A percentile compares a stretch with the other conserved stretches of the same genome.
Evolutionary conservation across 148 eudicot genomes (phyloP).

Genomic region (Cornus controversa): DNA sequence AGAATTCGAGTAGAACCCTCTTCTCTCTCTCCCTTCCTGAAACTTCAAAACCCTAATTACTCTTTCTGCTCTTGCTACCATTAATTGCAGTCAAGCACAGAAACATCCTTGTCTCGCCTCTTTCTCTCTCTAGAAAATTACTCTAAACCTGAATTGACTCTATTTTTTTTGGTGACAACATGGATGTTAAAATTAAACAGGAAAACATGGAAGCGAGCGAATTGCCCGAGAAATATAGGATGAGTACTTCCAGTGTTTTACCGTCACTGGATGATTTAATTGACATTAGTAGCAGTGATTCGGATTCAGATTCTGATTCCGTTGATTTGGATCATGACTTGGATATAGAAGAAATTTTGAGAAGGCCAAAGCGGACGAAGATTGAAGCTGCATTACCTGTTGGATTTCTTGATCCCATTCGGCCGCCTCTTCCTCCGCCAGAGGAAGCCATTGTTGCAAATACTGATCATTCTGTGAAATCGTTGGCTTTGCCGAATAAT

Average conservation of each 20-base stretch:
- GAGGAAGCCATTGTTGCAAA: not conserved
- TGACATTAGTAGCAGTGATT: slow-evolving; percentile 7
- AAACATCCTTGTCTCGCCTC: not conserved
- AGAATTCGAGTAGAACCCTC: not conserved
- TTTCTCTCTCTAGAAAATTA: too few species aligned
- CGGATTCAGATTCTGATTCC: not conserved
- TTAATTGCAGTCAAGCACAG: not conserved
- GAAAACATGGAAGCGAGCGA: not conserved
- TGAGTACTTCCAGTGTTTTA: not conserved
- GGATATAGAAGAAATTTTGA: slow-evolving; percentile 1
- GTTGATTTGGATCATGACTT: not conserved
- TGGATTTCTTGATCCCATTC: slow-evolving; percentile 21
- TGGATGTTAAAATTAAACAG: slow-evolving; percentile 10
- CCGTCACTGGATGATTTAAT: not conserved
- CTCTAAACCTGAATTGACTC: too few species aligned
- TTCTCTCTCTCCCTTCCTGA: not conserved
- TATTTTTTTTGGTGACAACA: not conserved
- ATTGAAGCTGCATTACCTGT: slow-evolving; percentile 1
- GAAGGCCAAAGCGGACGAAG: slow-evolving; percentile 9
- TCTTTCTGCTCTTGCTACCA: not conserved
- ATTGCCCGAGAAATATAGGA: not conserved
- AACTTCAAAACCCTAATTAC: not conserved
- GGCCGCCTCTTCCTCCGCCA: not conserved
- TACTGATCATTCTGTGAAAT: not conserved
- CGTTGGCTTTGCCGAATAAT: not conserved